A percentile compares a stretch with the other conserved stretches of the same genome.
phyloP scores from a whole-genome alignment of 257 asterid species.

The Nicotiana otophora region DNA sequence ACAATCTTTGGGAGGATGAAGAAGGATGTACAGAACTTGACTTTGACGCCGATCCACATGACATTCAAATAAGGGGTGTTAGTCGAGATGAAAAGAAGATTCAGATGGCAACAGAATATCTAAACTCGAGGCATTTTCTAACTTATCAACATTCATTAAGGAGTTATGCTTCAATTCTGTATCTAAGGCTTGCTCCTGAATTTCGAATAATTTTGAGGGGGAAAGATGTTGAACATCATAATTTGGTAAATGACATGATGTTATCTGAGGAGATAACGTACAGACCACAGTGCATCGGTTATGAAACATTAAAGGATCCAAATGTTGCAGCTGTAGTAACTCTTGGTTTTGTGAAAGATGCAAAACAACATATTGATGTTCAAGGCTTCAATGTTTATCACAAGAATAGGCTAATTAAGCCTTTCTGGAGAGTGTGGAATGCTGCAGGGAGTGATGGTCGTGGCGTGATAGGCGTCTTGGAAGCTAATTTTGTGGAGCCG shows the following conservation, averaged over 20 bases:
- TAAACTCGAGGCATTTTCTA: constrained; percentile 56
- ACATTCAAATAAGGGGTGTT: constrained; percentile 64
- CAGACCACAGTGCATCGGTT: constrained; percentile 39
- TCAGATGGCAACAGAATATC: constrained; percentile 42
- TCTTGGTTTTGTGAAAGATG: constrained; percentile 78
- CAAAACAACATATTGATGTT: constrained; percentile 58
- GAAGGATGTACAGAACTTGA: constrained; percentile 59
- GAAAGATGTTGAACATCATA: constrained; percentile 51
- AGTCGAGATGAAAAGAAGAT: constrained; percentile 63
- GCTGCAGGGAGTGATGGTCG: constrained; percentile 91
- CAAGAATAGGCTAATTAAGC: constrained; percentile 80
- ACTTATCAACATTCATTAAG: constrained; percentile 76
- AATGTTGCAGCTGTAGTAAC: constrained; percentile 45
- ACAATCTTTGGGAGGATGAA: constrained; percentile 88
- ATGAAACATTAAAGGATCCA: constrained; percentile 27
- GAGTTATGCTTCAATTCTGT: constrained; percentile 72
- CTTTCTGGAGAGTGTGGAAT: constrained; percentile 90
- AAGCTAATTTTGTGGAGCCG: constrained; percentile 17
- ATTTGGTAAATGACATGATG: constrained; percentile 46
- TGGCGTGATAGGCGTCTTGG: constrained; percentile 56
- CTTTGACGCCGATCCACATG: constrained; percentile 57
- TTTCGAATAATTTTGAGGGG: constrained; percentile 62
- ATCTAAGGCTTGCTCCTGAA: constrained; percentile 44
- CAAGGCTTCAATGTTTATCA: constrained; percentile 89
- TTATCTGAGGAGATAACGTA: constrained; percentile 25